Base-by-base conservation (phyloP, 306 rosid genomes). In the Fagus crenata region DNA sequence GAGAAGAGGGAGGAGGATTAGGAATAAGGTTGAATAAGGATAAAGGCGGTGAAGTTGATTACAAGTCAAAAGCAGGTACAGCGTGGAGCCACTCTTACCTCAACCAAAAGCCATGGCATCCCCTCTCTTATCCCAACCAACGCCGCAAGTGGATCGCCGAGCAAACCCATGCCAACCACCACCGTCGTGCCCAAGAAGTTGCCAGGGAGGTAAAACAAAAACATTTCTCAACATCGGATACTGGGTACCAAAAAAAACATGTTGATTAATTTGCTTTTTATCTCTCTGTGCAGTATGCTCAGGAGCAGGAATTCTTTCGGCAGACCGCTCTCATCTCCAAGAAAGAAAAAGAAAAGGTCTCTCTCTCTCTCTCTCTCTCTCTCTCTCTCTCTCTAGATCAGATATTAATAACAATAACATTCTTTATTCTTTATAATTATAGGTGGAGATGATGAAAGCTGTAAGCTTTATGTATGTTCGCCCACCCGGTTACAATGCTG, bases 71-170 rank as follows among this genome's bases (percentile, higher is more conserved):
- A 82, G 80, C 97, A 0, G 98, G 98, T 59, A 94, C 97, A 0
- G 98, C 98, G 0, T 94, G 98, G 97, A 94, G 98, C 85, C 98
- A 94, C 72, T 89, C 92, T 0, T 94, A 77, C 79, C 92, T 94
- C 11, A 94, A 94, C 79, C 97, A 94, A 87, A 94, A 94, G 90
- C 97, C 97, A 42, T 94, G 98, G 98, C 98, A 94, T 73, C 98
- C 96, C 75, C 94, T 94, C 42, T 94, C 98, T 53, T 94, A 94
- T 85, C 98, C 98, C 33, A 94, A 94, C 77, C 98, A 94, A 73
- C 96, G 96, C 75, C 96, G 97, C 77, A 95, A 90, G 85, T 95
- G 98, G 98, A 95, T 95, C 79, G 96, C 97, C 79, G 98, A 95
- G 77, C 98, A 95, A 74, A 89, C 94, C 58, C 91, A 92, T 80